Conservation (phyloP, 176 grass and related monocot genomes). For the Rhipidocladum racemiflorum region DNA sequence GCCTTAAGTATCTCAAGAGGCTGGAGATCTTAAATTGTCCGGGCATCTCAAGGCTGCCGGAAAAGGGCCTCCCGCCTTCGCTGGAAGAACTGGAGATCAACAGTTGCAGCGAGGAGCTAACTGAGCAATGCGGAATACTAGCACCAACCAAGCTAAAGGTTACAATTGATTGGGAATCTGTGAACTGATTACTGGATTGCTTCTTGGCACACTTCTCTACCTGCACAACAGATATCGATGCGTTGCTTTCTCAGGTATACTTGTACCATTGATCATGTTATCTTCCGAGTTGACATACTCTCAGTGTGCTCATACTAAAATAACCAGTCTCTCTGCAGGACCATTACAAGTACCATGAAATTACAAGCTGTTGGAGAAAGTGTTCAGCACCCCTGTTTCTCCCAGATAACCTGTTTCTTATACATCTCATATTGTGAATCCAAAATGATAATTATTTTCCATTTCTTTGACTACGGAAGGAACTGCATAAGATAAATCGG, state of each 20-base stretch:
- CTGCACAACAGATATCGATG: background rate
- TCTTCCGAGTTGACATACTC: too few relatives aligned
- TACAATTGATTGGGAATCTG: rapidly evolving
- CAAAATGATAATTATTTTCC: background rate
- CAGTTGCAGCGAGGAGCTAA: rapidly evolving
- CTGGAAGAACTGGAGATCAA: background rate
- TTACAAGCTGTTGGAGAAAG: too few relatives aligned
- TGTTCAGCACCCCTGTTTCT: too few relatives aligned
- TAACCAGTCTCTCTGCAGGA: too few relatives aligned
- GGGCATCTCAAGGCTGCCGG: background rate
- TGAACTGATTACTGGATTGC: background rate
- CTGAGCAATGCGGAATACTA: background rate
- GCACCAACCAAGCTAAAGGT: conserved; percentile 5
- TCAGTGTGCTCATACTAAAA: too few relatives aligned
- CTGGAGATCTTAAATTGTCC: rapidly evolving
- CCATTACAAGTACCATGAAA: too few relatives aligned
- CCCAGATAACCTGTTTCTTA: too few relatives aligned
- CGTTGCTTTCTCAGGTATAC: too few relatives aligned
- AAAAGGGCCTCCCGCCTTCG: conserved; percentile 1
- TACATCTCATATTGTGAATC: background rate
- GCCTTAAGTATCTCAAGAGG: conserved; percentile 10
- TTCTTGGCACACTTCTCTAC: background rate
- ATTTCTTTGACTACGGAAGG: background rate
- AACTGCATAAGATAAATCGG: background rate
- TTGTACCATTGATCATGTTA: too few relatives aligned